Evolutionary conservation across 441 rosid species (phyloP).

Genomic region (Adansonia rubrostipa): DNA sequence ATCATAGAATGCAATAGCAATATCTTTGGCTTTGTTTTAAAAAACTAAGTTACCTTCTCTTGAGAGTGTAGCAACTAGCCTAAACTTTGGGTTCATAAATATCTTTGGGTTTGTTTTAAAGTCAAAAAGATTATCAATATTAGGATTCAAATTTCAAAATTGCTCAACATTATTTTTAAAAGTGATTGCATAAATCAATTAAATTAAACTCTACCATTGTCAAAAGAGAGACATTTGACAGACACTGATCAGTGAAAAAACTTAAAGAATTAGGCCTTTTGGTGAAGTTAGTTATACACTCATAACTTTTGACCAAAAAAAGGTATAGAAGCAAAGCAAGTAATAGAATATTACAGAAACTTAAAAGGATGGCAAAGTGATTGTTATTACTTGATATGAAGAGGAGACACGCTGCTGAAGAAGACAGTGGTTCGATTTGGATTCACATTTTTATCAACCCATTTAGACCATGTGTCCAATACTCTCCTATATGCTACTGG

Average conservation of each 20-base stretch:
- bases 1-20: background rate
- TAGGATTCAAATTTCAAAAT: too few species aligned
- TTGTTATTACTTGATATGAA: constrained; percentile 80
- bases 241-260: background rate
- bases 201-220: too few species aligned
- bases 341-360: background rate
- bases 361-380: background rate
- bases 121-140: too few species aligned
- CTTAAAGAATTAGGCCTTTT: background rate
- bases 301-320: background rate
- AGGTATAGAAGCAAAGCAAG: background rate
- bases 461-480: constrained; percentile 76
- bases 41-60: too few species aligned
- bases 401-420: constrained; percentile 91
- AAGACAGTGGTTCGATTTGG: constrained; percentile 72
- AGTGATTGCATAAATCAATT: too few species aligned
- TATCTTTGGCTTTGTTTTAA: too few species aligned
- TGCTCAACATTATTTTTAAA: too few species aligned
- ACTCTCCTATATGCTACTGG: constrained; percentile 72
- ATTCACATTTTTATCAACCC: constrained; percentile 77
- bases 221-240: too few species aligned
- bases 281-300: constrained; percentile 4
- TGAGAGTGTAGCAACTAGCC: too few species aligned
- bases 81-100: too few species aligned
- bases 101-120: background rate